Evolutionary conservation across 352 stramenopile genomes (phyloP).

Genomic region (Phytophthora pistaciae): DNA sequence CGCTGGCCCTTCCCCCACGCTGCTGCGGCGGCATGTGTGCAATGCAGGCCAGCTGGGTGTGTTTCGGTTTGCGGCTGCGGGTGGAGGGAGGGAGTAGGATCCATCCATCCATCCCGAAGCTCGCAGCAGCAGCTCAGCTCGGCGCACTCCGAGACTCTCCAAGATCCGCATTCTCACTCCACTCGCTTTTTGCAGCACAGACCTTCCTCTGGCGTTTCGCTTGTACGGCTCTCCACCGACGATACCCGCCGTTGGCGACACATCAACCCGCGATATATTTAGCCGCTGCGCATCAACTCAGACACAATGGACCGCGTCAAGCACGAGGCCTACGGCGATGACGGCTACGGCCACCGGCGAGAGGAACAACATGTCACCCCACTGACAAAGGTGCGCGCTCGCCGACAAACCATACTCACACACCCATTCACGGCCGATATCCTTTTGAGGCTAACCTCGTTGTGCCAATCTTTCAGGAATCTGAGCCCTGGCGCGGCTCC

Average conservation of each 20-base stretch:
- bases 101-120: constrained; percentile 40
- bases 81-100: constrained; percentile 26
- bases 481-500: constrained; percentile 71
- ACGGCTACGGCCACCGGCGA: constrained; percentile 40
- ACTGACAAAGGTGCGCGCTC: constrained; percentile 49
- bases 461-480: constrained; percentile 50
- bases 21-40: constrained; percentile 23
- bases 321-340: constrained; percentile 32
- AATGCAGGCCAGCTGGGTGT: constrained; percentile 37
- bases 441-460: constrained; percentile 28
- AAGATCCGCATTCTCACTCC: constrained; percentile 41
- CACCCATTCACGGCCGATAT: background rate
- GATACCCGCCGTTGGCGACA: constrained; percentile 23
- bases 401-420: constrained; percentile 1
- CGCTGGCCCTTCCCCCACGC: background rate
- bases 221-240: constrained; percentile 29
- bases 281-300: constrained; percentile 16
- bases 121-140: constrained; percentile 3
- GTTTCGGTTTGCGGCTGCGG: constrained; percentile 34
- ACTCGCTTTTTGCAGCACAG: constrained; percentile 27
- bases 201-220: constrained; percentile 26
- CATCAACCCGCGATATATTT: constrained; percentile 37
- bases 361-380: constrained; percentile 16
- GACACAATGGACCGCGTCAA: constrained; percentile 37
- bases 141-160: constrained; percentile 28